Conservation (phyloP, 2,329 filamentous ascomycete species). For the Hymenoscyphus repandus region DNA sequence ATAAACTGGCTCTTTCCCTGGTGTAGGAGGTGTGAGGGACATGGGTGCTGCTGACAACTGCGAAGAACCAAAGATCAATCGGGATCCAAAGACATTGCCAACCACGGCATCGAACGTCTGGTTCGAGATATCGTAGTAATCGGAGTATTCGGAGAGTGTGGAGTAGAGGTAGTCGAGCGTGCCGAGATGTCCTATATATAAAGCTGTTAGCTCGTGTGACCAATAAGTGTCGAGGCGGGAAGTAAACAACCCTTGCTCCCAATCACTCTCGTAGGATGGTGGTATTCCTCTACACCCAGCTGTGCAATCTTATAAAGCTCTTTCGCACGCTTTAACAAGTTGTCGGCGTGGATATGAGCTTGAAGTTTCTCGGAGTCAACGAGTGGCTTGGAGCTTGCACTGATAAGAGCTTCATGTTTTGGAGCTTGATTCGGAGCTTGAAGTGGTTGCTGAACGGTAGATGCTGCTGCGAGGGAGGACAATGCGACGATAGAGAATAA, state of each 20-base stretch:
- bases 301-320: slow-evolving; percentile 59
- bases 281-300: slow-evolving; percentile 53
- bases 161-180: slow-evolving; percentile 59
- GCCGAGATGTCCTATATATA: slow-evolving; percentile 50
- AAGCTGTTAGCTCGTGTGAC: slow-evolving; percentile 12
- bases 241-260: slow-evolving; percentile 51
- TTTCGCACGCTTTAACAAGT: slow-evolving; percentile 54
- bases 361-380: slow-evolving; percentile 52
- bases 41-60: slow-evolving; percentile 50
- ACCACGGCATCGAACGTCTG: slow-evolving; percentile 60
- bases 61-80: slow-evolving; percentile 48
- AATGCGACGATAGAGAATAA: slow-evolving; percentile 3
- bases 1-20: slow-evolving; percentile 51
- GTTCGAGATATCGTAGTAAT: slow-evolving; percentile 58
- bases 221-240: slow-evolving; percentile 33
- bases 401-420: slow-evolving; percentile 1
- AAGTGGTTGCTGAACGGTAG: slow-evolving; percentile 9
- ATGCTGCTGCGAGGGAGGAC: slow-evolving; percentile 6
- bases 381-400: slow-evolving; percentile 9
- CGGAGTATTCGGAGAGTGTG: slow-evolving; percentile 47
- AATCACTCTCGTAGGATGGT: slow-evolving; percentile 66
- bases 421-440: background rate
- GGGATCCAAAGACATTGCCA: slow-evolving; percentile 53
- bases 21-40: slow-evolving; percentile 62
- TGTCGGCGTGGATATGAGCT: slow-evolving; percentile 47